Conservation (phyloP, 2,329 filamentous ascomycete species). For the Curvularia sp. region DNA sequence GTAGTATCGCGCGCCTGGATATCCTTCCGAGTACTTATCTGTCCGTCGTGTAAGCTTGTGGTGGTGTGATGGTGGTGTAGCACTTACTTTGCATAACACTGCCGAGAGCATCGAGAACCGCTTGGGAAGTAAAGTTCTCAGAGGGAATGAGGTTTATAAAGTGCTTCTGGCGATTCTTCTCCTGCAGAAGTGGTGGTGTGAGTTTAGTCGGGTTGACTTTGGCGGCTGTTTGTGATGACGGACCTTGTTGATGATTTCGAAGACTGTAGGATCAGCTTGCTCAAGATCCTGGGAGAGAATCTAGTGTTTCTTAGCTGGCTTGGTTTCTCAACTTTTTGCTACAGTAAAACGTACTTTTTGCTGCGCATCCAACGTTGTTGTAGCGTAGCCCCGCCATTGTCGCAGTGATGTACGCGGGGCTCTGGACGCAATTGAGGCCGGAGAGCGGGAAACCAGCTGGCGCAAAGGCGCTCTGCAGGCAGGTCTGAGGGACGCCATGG, state of each 20-base stretch:
- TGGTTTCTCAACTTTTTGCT: neutral
- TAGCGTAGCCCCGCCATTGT: conserved; percentile 51
- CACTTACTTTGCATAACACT: conserved; percentile 54
- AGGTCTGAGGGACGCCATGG: conserved; percentile 53
- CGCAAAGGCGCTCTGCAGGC: conserved; percentile 51
- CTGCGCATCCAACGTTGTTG: conserved; percentile 56
- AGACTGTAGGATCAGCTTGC: conserved; percentile 85
- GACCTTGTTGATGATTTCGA: conserved; percentile 90
- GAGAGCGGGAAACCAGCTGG: conserved; percentile 39
- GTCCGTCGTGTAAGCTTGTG: conserved; percentile 50
- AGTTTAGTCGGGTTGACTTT: conserved; percentile 24
- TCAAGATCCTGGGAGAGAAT: conserved; percentile 79
- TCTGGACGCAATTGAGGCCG: conserved; percentile 37
- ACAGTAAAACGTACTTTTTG: conserved; percentile 52
- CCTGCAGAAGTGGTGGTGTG: conserved; percentile 59
- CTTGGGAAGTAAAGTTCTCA: conserved; percentile 98
- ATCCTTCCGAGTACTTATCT: conserved; percentile 99
- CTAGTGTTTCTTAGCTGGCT: conserved; percentile 55
- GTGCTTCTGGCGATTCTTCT: conserved; percentile 95
- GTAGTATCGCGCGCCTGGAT: conserved; percentile 97
- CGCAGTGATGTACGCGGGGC: conserved; percentile 39
- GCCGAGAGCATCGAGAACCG: conserved; percentile 96
- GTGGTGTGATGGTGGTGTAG: conserved; percentile 66
- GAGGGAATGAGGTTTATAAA: conserved; percentile 99
- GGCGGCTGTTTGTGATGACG: conserved; percentile 26